phyloP scores from a whole-genome alignment of 1,139 yeast species.

The Diutina pseudorugosa region DNA sequence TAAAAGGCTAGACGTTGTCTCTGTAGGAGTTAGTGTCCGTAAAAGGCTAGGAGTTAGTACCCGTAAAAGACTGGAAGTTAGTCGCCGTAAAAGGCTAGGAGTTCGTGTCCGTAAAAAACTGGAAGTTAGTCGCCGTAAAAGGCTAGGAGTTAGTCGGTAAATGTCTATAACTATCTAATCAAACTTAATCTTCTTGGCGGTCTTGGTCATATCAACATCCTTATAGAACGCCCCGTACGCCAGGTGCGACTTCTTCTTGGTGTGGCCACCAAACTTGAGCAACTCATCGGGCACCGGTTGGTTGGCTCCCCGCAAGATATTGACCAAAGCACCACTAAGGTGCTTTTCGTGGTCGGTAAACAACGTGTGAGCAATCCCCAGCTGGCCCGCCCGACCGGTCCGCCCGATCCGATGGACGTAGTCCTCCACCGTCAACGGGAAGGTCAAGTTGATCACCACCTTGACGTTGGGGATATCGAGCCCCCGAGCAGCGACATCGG shows the following conservation, averaged over 20 bases:
- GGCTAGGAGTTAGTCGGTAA: too few relatives aligned
- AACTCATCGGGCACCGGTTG: slow-evolving; percentile 96
- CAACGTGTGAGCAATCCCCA: slow-evolving; percentile 88
- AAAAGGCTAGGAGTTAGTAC: too few relatives aligned
- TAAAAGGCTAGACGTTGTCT: too few relatives aligned
- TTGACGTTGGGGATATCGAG: slow-evolving; percentile 95
- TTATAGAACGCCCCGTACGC: slow-evolving; percentile 96
- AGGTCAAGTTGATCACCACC: slow-evolving; percentile 88
- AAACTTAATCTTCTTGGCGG: slow-evolving; percentile 87
- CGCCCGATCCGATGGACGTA: slow-evolving; percentile 97
- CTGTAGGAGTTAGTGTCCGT: too few relatives aligned
- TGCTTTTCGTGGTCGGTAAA: slow-evolving; percentile 97
- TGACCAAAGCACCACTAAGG: slow-evolving; percentile 87
- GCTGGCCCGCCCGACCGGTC: slow-evolving; percentile 96
- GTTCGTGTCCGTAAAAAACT: too few relatives aligned
- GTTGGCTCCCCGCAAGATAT: slow-evolving; percentile 84
- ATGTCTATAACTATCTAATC: slow-evolving; percentile 14
- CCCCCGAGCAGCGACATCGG: slow-evolving; percentile 99
- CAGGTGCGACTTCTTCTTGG: slow-evolving; percentile 92
- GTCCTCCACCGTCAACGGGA: slow-evolving; percentile 96
- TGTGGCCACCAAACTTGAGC: slow-evolving; percentile 91
- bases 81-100: too few relatives aligned
- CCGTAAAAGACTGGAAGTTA: too few relatives aligned
- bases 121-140: too few relatives aligned
- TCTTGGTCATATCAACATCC: slow-evolving; percentile 76